Evolutionary conservation across 257 asterid genomes (phyloP).

Genomic region (Solanum appendiculatum): DNA sequence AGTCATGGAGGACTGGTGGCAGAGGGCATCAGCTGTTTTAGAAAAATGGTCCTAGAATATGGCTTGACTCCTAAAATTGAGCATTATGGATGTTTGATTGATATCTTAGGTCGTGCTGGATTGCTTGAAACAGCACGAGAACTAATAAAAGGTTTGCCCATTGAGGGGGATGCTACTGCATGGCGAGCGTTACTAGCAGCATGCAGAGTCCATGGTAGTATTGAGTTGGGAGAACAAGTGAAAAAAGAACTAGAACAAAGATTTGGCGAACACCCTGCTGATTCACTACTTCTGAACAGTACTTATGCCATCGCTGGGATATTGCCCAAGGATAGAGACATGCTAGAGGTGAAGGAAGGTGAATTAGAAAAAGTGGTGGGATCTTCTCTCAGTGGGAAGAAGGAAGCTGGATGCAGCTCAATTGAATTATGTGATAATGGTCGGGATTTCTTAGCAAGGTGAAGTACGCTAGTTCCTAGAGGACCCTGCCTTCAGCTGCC

Average conservation of each 20-base stretch:
- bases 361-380: conserved; percentile 2
- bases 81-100: conserved; percentile 58
- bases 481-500: neutral
- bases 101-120: conserved; percentile 58
- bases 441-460: neutral
- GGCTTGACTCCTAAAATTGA: conserved; percentile 38
- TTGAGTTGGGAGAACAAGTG: conserved; percentile 38
- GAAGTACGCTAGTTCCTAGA: neutral
- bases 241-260: conserved; percentile 26
- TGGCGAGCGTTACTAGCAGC: conserved; percentile 64
- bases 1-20: conserved; percentile 55
- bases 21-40: conserved; percentile 35
- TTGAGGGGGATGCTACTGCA: conserved; percentile 44
- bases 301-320: conserved; percentile 46
- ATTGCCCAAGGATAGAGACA: conserved; percentile 7
- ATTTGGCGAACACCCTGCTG: conserved; percentile 38
- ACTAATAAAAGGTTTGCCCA: conserved; percentile 34
- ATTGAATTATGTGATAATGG: conserved; percentile 5
- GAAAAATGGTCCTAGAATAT: conserved; percentile 41
- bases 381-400: conserved; percentile 11
- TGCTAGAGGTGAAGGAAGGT: conserved; percentile 9
- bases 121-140: conserved; percentile 41
- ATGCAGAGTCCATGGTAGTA: conserved; percentile 47
- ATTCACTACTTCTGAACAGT: conserved; percentile 22
- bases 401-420: conserved; percentile 45